These are phyloP conservation scores for Termitomyces bulborhizus DNA, from an alignment of 768 basidiomycete species.

Conservation along the genomic window DNA sequence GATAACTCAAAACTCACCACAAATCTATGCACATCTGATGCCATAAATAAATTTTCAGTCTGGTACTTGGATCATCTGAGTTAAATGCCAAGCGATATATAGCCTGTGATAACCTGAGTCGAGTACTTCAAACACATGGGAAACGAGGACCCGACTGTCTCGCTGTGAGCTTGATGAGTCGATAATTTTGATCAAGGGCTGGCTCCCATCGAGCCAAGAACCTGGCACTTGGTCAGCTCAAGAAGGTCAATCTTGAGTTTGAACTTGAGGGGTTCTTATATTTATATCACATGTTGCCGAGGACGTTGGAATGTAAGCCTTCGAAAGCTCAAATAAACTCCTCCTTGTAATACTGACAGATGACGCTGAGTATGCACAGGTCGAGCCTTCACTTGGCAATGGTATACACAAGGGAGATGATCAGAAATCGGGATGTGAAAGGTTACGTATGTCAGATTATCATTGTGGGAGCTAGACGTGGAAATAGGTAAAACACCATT, in stretches of 20 bases:
- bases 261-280: neutral
- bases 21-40: neutral
- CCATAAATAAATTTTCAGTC: neutral
- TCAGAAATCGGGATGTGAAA: neutral
- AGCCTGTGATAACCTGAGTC: neutral
- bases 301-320: neutral
- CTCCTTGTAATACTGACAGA: neutral
- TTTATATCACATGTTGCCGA: slow-evolving; percentile 4
- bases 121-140: neutral
- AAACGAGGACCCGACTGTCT: neutral
- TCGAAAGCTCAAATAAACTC: neutral
- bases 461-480: no score
- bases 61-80: neutral
- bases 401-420: neutral
- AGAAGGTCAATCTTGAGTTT: slow-evolving; percentile 2
- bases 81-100: neutral
- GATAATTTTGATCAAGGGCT: neutral
- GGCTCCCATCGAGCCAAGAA: neutral
- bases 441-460: neutral
- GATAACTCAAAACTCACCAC: neutral
- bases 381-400: neutral
- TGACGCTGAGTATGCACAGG: neutral
- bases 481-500: neutral
- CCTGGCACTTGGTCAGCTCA: neutral
- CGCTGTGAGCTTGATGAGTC: neutral